Base-by-base conservation (phyloP, 2,329 filamentous ascomycete genomes). In the Aspergillus persii region DNA sequence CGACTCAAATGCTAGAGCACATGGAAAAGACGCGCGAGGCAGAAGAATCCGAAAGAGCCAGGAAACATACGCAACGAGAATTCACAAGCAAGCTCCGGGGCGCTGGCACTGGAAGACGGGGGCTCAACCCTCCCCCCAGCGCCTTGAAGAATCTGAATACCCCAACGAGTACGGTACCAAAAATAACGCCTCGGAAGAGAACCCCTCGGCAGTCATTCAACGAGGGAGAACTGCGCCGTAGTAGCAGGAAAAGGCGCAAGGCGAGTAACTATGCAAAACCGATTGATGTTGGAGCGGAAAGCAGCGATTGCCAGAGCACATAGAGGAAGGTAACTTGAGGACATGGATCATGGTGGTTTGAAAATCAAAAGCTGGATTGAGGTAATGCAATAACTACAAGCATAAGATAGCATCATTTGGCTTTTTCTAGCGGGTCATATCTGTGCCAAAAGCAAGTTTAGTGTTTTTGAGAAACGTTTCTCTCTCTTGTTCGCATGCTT, bases 231-330 rank as follows among this genome's bases (percentile, higher is more conserved):
- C 54, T 60, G 26, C 63, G 64, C 26, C 63, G 64, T 18, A 68
- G 66, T 49, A 54, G 53, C 18, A 60, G 64, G 33, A 72, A 70
- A 59, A 66, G 61, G 39, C 68, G 70, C 54, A 74, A 71, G 56
- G 68, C 72, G 31, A 74, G 71, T 65, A 72, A 72, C 50, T 69
- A 67, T 49, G 60, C 60, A n/a, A 63, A 67, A 36, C 64, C 70
- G 18, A 66, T 74, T 54, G 70, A 73, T 58, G 63, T 74, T 54
- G 69, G 70, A 18, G 63, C 61, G 2, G 59, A 63, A 12, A 64
- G 64, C 18, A 68, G 64, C 18, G 65, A 62, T 41, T 59, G 67
- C 39, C 66, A 68, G 39, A 62, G 56, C 36, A n/a, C 36, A 41
- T 41, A 41, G n/a, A 41, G 36, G 36, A 6, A 41, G 12, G 15